phyloP scores from a whole-genome alignment of 2,329 filamentous ascomycete species.

The Fusarium duplospermum region DNA sequence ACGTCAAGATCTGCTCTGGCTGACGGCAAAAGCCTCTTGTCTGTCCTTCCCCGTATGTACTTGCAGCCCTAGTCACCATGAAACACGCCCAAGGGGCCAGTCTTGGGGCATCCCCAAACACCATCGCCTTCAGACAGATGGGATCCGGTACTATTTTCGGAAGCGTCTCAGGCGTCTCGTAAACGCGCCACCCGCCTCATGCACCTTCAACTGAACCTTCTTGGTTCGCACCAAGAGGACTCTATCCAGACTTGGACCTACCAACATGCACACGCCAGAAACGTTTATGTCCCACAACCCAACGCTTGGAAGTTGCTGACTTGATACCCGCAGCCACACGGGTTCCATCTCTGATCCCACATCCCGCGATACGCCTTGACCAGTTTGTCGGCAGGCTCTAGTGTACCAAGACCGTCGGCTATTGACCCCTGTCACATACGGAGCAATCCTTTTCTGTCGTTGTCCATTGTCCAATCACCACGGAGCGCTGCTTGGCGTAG shows the following conservation, averaged over 20 bases:
- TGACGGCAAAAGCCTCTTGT: neutral
- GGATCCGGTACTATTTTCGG: conserved; percentile 38
- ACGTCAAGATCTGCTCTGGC: neutral
- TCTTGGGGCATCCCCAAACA: conserved; percentile 27
- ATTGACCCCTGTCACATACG: neutral
- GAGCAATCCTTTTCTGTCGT: neutral
- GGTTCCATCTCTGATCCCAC: conserved; percentile 31
- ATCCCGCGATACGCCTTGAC: conserved; percentile 30
- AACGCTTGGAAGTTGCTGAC: neutral
- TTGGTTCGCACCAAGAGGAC: neutral
- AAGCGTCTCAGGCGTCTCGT: conserved; percentile 41
- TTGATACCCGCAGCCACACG: conserved; percentile 20
- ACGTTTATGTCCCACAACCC: neutral
- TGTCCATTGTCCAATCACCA: neutral
- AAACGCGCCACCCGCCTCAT: conserved; percentile 36
- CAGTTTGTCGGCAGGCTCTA: conserved; percentile 16
- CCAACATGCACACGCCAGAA: neutral
- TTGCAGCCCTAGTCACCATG: conserved; percentile 32
- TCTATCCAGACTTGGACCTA: neutral
- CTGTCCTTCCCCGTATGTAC: neutral
- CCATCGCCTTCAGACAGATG: conserved; percentile 30
- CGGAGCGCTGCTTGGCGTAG: neutral
- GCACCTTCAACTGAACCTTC: neutral
- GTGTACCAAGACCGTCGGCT: conserved; percentile 5
- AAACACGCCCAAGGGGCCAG: conserved; percentile 38